Evolutionary conservation across 495 filamentous ascomycete genomes (phyloP), one percentile per base, ranked within the genome.

Genomic region (Sporormia fimetaria): DNA sequence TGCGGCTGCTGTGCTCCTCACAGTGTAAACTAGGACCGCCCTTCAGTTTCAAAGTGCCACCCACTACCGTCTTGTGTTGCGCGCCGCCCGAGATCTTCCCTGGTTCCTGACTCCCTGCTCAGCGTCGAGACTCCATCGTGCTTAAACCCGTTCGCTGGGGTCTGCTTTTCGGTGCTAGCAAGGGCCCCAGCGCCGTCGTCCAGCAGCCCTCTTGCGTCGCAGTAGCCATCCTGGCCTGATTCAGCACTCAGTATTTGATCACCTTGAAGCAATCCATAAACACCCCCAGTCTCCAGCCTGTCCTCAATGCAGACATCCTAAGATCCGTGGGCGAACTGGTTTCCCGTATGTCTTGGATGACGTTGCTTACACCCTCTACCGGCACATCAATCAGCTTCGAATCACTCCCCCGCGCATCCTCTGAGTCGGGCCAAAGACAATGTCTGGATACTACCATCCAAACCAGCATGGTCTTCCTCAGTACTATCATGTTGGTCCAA

Each of bases 381-480:
- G 32, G 33, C 23, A 30, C 22, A 26, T 40, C 27, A 14, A 17
- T 37, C 6, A 49, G 15, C 25, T 33, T 11, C 40, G n/a, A 17
- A 2, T 4, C 27, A n/a, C 22, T 37, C 26, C 14, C 11, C 27
- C 4, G 35, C 45, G 33, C 41, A 32, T 22, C 28, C 21, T 39
- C 23, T 29, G 18, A 21, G 3, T 14, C 17, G 30, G 15, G 3
- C 20, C 34, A 14, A 40, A 44, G 31, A 29, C 17, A n/a, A 54
- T 54, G 51, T 44, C 45, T 46, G 51, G 51, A 20, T 54, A 54
- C 37, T 54, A 54, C 25, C 51, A 30, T 9, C 45, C 40, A 12
- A 54, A 54, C 27, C 41, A 42, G 15, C 33, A 54, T 14, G n/a
- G 49, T 7, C 47, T 43, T 24, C 43, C 42, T 17, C 47, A 51